Conservation (phyloP, 2,329 filamentous ascomycete genomes). For the Albifimbria verrucaria region DNA sequence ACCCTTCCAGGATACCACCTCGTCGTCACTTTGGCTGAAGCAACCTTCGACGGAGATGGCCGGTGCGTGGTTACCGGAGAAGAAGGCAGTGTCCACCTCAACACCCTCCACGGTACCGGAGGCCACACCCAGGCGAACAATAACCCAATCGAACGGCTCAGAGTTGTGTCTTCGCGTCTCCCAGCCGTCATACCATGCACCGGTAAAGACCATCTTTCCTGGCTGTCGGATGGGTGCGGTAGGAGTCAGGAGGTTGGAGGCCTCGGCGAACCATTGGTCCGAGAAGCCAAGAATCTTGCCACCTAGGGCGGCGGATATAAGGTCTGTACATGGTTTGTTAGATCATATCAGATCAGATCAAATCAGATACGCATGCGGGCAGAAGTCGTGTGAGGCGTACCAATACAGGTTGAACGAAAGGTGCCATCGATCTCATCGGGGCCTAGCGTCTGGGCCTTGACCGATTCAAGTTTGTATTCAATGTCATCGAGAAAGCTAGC, state of each 20-base stretch:
- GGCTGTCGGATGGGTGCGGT: constrained; percentile 59
- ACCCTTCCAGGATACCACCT: constrained; percentile 61
- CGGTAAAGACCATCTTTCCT: constrained; percentile 66
- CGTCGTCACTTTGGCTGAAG: constrained; percentile 62
- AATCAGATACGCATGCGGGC: too few species aligned
- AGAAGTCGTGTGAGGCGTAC: too few species aligned
- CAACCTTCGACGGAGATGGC: constrained; percentile 75
- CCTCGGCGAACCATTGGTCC: constrained; percentile 67
- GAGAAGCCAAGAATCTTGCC: constrained; percentile 64
- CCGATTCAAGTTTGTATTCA: constrained; percentile 54
- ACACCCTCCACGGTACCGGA: constrained; percentile 71
- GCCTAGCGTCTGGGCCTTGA: constrained; percentile 45
- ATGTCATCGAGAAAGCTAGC: constrained; percentile 39
- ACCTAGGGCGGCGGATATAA: constrained; percentile 58
- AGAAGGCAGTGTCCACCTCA: constrained; percentile 79
- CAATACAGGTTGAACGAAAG: constrained; percentile 60
- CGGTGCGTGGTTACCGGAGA: constrained; percentile 79
- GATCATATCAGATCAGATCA: constrained; percentile 3
- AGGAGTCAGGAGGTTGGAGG: constrained; percentile 61
- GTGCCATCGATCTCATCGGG: constrained; percentile 57
- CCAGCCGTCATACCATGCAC: constrained; percentile 71
- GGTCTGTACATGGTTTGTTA: too few species aligned
- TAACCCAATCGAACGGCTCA: constrained; percentile 63
- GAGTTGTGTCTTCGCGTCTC: constrained; percentile 66
- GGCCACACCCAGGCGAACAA: constrained; percentile 64